Evolutionary conservation across 306 rosid species (phyloP).

Genomic region (Herpetospermum pedunculosum): DNA sequence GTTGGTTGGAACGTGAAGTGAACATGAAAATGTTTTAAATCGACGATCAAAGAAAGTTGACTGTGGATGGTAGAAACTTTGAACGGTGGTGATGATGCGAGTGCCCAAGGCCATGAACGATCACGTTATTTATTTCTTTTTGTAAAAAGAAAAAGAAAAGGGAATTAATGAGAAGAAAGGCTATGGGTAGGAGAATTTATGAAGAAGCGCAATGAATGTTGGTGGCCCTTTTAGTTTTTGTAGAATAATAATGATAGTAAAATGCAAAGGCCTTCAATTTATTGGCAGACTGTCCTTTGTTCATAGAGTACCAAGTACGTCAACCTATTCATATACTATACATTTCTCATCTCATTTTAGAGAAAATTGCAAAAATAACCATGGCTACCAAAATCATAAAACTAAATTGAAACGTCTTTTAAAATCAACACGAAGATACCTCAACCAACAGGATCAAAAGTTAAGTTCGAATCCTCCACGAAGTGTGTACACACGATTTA

Average conservation of each 20-base stretch:
- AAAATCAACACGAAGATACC: no score
- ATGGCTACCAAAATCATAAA: not conserved
- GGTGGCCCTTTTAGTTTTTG: not conserved
- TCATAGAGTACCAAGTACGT: not conserved
- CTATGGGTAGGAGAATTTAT: not conserved
- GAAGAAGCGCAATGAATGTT: not conserved
- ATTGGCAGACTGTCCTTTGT: not conserved
- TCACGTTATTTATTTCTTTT: not conserved
- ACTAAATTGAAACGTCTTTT: no score
- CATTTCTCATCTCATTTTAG: no score
- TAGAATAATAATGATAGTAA: not conserved
- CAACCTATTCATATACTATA: not conserved
- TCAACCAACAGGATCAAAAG: not conserved
- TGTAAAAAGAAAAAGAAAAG: no score
- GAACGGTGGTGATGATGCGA: slow-evolving; percentile 3
- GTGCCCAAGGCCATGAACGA: not conserved
- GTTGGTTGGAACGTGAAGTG: no score
- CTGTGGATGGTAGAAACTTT: not conserved
- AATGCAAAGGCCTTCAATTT: not conserved
- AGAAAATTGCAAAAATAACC: not conserved
- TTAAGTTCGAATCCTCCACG: not conserved
- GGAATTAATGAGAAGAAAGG: not conserved
- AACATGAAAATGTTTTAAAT: not conserved
- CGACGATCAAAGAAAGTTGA: not conserved
- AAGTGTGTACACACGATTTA: not conserved